Conservation (phyloP, 495 filamentous ascomycete genomes). For the Podospora appendiculata region DNA sequence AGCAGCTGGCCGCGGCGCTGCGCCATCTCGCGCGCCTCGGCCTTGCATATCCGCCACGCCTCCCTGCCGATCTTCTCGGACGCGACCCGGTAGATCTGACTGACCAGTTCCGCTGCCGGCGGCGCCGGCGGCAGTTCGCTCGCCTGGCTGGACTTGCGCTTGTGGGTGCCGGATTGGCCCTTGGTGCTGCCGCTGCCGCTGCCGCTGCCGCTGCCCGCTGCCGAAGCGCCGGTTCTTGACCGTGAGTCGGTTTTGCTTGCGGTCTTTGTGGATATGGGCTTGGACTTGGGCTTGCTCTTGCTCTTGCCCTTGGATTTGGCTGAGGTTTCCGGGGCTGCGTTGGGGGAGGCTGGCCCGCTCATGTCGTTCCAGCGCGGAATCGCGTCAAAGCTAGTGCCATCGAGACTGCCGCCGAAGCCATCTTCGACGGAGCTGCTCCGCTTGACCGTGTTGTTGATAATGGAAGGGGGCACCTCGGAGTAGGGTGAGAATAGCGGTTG, state of each 20-base stretch:
- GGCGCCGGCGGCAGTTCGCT: slow-evolving; percentile 1
- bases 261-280: not conserved
- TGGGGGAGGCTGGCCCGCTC: no score
- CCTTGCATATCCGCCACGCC: slow-evolving; percentile 18
- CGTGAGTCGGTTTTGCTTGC: not conserved
- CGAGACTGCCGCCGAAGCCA: not conserved
- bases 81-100: slow-evolving; percentile 8
- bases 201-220: not conserved
- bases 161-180: not conserved
- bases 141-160: not conserved
- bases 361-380: no score
- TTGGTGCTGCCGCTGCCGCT: not conserved
- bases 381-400: not conserved
- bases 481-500: slow-evolving; percentile 2
- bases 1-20: slow-evolving; percentile 16
- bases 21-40: slow-evolving; percentile 16
- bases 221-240: not conserved
- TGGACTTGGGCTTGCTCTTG: not conserved
- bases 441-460: not conserved
- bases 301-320: not conserved
- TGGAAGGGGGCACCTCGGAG: slow-evolving; percentile 1
- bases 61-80: slow-evolving; percentile 18
- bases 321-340: no score
- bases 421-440: not conserved
- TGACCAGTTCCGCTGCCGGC: slow-evolving; percentile 4